These are phyloP conservation scores for Alloteropsis semialata DNA, from an alignment of 176 grass and related monocot species.

Conservation along the genomic window DNA sequence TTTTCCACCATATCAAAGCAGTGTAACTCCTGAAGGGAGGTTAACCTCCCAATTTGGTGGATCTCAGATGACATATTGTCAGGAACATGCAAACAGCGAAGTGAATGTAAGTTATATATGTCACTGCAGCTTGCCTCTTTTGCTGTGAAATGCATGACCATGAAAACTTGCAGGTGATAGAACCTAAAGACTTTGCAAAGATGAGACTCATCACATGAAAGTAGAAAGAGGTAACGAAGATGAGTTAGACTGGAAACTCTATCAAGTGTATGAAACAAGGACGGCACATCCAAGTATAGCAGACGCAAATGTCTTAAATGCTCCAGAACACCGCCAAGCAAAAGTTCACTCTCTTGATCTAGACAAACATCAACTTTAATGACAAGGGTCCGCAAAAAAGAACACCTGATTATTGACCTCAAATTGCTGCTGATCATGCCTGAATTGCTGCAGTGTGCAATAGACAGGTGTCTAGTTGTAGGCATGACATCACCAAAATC, in stretches of 20 bases:
- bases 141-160: neutral
- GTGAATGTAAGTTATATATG: neutral
- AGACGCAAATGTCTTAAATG: neutral
- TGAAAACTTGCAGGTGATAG: conserved; percentile 28
- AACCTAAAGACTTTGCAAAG: neutral
- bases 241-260: neutral
- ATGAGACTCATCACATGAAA: neutral
- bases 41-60: conserved; percentile 9
- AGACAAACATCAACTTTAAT: neutral
- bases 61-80: neutral
- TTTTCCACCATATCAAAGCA: neutral
- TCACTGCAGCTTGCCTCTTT: neutral
- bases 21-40: conserved; percentile 26
- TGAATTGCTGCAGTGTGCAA: neutral
- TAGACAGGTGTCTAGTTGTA: neutral
- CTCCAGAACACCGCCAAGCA: neutral
- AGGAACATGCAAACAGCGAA: conserved; percentile 8
- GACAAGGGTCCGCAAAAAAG: neutral
- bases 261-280: neutral
- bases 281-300: neutral
- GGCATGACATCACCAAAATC: neutral
- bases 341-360: neutral
- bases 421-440: neutral
- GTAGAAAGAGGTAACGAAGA: neutral
- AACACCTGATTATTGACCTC: too few species aligned